Evolutionary conservation across 1,284 basidiomycete species (phyloP).

Genomic region (Cryptococcus depauperatus): DNA sequence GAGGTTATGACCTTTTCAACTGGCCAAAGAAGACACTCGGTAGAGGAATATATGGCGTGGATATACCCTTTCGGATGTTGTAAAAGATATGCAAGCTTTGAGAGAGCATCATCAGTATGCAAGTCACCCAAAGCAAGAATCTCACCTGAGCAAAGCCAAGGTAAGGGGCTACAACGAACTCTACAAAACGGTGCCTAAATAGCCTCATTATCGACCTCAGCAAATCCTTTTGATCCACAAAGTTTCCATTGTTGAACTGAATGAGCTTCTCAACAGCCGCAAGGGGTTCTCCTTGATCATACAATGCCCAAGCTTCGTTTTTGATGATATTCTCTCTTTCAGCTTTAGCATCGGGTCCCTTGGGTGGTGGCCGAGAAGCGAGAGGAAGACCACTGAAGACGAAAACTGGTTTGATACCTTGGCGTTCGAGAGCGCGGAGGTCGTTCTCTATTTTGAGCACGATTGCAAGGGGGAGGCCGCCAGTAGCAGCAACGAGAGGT

Average conservation of each 20-base stretch:
- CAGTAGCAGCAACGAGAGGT: slow-evolving; percentile 85
- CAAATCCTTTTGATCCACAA: slow-evolving; percentile 67
- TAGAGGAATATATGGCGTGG: slow-evolving; percentile 86
- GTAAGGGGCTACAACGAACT: slow-evolving; percentile 94
- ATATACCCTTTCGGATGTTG: slow-evolving; percentile 90
- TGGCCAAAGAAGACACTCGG: slow-evolving; percentile 82
- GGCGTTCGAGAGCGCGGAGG: slow-evolving; percentile 78
- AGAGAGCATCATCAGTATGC: no score
- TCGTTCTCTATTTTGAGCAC: slow-evolving; percentile 82
- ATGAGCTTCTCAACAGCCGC: slow-evolving; percentile 76
- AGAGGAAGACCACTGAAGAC: slow-evolving; percentile 78
- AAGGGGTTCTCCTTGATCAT: slow-evolving; percentile 81
- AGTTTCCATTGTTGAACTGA: slow-evolving; percentile 54
- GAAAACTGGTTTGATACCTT: slow-evolving; percentile 93
- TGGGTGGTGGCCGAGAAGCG: slow-evolving; percentile 50
- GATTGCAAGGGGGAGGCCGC: slow-evolving; percentile 80
- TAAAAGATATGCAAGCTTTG: slow-evolving; percentile 85
- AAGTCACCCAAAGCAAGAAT: slow-evolving; percentile 10
- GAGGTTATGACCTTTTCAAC: slow-evolving; percentile 86
- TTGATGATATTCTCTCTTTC: slow-evolving; percentile 39
- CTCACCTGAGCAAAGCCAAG: slow-evolving; percentile 83
- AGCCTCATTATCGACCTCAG: slow-evolving; percentile 86
- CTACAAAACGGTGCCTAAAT: slow-evolving; percentile 90
- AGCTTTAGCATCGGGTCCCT: slow-evolving; percentile 57
- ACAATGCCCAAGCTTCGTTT: slow-evolving; percentile 76